Conservation (phyloP, 805 yeast genomes). For the Monosporozyma aerobia region DNA sequence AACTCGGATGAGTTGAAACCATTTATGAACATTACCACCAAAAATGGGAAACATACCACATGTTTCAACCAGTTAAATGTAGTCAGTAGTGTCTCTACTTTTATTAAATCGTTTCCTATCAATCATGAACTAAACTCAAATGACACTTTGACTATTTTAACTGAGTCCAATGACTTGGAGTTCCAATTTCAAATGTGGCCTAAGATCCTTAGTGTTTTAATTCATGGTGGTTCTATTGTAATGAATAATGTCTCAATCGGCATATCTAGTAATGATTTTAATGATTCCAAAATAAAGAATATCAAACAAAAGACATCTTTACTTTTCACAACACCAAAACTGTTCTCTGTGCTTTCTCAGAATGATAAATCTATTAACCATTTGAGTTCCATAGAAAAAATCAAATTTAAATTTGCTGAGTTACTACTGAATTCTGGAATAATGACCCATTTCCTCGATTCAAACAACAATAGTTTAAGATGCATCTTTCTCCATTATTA, state of each 20-base stretch:
- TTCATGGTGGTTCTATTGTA: constrained; percentile 28
- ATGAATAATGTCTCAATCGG: background rate
- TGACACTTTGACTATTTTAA: constrained; percentile 27
- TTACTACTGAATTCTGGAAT: constrained; percentile 43
- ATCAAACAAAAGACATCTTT: constrained; percentile 1
- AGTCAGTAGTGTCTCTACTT: constrained; percentile 45
- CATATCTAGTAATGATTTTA: background rate
- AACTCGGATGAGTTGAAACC: constrained; percentile 31
- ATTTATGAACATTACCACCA: constrained; percentile 22
- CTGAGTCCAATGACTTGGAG: constrained; percentile 7
- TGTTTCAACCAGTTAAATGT: constrained; percentile 44
- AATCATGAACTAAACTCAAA: constrained; percentile 29
- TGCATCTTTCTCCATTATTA: constrained; percentile 34
- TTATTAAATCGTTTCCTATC: constrained; percentile 31
- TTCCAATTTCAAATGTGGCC: constrained; percentile 37
- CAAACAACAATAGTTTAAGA: constrained; percentile 25
- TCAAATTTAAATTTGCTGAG: constrained; percentile 31
- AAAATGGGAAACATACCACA: constrained; percentile 20
- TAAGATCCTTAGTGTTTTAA: constrained; percentile 26
- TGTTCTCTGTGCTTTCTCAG: background rate
- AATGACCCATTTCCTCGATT: constrained; percentile 22
- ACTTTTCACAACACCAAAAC: background rate
- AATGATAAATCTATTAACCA: background rate
- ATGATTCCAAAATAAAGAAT: background rate
- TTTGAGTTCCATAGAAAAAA: constrained; percentile 9